Percentiles rank a stretch among this genome's conserved stretches.
phyloP scores from a whole-genome alignment of 352 stramenopile genomes.

The Phytopythium vexans region DNA sequence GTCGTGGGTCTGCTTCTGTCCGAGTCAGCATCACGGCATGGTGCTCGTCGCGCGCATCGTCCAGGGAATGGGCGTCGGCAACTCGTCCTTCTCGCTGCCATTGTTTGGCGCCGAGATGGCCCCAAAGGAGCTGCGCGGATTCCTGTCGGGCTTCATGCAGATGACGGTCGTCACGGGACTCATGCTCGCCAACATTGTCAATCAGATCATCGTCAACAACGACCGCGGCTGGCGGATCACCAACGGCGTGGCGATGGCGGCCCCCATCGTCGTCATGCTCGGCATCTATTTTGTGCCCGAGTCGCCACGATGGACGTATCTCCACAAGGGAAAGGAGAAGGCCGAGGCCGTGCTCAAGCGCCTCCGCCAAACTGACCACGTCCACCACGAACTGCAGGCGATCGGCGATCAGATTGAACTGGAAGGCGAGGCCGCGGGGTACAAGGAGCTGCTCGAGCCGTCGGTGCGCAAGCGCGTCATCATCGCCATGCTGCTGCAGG shows the following conservation, averaged over 20 bases:
- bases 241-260: conserved; percentile 18
- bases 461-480: conserved; percentile 18
- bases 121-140: conserved; percentile 27
- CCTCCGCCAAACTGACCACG: conserved; percentile 18
- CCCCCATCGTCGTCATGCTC: conserved; percentile 29
- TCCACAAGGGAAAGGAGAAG: conserved; percentile 14
- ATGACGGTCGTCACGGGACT: conserved; percentile 25
- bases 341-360: conserved; percentile 17
- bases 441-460: conserved; percentile 19
- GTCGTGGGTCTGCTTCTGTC: conserved; percentile 18
- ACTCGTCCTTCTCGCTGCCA: conserved; percentile 35
- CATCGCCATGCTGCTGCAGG: conserved; percentile 26
- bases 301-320: conserved; percentile 29
- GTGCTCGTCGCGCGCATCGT: conserved; percentile 18
- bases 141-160: conserved; percentile 34
- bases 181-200: conserved; percentile 22
- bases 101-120: conserved; percentile 32
- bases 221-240: conserved; percentile 27
- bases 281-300: conserved; percentile 39
- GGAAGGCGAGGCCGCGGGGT: conserved; percentile 11
- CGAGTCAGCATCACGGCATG: conserved; percentile 8
- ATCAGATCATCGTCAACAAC: conserved; percentile 17
- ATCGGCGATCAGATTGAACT: conserved; percentile 29
- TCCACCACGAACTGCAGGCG: conserved; percentile 24
- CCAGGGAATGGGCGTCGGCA: conserved; percentile 25